Evolutionary conservation across 148 eudicot species (phyloP).

Genomic region (Drosera capensis): DNA sequence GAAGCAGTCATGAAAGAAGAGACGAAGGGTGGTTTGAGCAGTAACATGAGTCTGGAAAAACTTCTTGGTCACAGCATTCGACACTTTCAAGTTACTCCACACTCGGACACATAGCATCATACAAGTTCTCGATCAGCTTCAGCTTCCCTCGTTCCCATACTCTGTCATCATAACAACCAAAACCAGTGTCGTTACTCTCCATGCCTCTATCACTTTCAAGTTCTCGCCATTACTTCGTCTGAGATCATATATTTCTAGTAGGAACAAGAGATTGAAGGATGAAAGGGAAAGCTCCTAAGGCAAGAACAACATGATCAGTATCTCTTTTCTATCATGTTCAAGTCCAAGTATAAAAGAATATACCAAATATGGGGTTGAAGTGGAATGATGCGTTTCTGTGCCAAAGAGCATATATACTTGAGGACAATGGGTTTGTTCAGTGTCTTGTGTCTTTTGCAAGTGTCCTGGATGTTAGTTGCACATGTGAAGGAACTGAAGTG

Average conservation of each 20-base stretch:
- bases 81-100: slow-evolving; percentile 41
- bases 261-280: no score
- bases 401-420: background rate
- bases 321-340: no score
- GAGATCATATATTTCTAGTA: no score
- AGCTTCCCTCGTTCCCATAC: slow-evolving; percentile 18
- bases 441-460: no score
- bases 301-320: no score
- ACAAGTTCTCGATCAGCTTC: slow-evolving; percentile 28
- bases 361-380: no score
- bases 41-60: slow-evolving; percentile 31
- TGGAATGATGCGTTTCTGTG: background rate
- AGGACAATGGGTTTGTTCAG: no score
- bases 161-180: slow-evolving; percentile 7
- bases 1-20: slow-evolving; percentile 68
- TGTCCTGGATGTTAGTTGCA: no score
- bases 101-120: slow-evolving; percentile 30
- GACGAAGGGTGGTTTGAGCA: slow-evolving; percentile 57
- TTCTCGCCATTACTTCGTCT: no score
- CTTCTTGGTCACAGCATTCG: slow-evolving; percentile 28
- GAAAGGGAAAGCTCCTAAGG: no score
- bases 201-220: slow-evolving; percentile 24
- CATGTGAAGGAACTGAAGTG: no score
- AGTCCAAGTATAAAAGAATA: no score
- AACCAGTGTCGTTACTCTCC: slow-evolving; percentile 13